Conservation (phyloP, 495 filamentous ascomycete species). For the Aspergillus nanangensis region DNA sequence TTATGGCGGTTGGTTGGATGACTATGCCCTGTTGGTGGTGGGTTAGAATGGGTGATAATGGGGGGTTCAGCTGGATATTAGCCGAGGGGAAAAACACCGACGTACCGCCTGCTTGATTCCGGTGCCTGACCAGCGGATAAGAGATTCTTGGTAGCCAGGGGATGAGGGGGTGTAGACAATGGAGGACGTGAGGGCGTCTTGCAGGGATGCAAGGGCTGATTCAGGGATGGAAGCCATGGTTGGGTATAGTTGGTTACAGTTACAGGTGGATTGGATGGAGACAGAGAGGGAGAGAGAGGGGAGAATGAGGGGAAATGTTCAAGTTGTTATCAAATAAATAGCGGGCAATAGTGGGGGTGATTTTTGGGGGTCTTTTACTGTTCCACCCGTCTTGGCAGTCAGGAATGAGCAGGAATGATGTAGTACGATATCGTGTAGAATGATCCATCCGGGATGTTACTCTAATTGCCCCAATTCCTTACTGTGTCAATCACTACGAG, state of each 20-base stretch:
- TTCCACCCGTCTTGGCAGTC: no score
- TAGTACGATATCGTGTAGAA: no score
- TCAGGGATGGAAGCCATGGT: constrained; percentile 12
- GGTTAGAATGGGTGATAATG: background rate
- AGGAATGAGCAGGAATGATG: no score
- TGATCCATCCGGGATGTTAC: no score
- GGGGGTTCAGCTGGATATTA: no score
- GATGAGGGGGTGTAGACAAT: constrained; percentile 24
- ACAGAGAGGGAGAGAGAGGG: background rate
- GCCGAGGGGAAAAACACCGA: background rate
- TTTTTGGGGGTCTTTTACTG: no score
- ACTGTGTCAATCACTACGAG: background rate
- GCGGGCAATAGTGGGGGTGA: background rate
- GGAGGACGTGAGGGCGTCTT: constrained; percentile 15
- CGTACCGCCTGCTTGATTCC: constrained; percentile 32
- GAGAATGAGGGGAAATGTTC: background rate
- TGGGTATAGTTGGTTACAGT: no score
- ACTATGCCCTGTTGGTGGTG: constrained; percentile 31
- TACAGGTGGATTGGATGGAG: no score
- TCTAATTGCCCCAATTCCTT: no score
- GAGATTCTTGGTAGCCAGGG: constrained; percentile 23
- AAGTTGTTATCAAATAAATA: background rate
- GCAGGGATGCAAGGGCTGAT: constrained; percentile 18
- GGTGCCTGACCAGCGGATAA: constrained; percentile 34
- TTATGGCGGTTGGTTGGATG: constrained; percentile 27